A percentile compares a stretch with the other conserved stretches of the same genome.
phyloP scores from a whole-genome alignment of 1,139 yeast species.

The Suzukiozyma palmioleophila region DNA sequence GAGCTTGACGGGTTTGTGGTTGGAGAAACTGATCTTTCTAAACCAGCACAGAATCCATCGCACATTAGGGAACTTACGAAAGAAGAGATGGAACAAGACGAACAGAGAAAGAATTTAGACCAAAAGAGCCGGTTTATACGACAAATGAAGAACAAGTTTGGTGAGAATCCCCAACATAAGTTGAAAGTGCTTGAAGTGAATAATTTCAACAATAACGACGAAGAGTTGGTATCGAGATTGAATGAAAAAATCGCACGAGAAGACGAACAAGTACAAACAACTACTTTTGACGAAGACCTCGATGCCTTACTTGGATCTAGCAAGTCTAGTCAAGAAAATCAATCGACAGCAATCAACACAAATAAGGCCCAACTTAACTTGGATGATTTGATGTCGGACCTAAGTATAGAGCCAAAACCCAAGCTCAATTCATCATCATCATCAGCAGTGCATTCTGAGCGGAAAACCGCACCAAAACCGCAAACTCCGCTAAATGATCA shows the following conservation, averaged over 20 bases:
- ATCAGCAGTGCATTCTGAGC: background rate
- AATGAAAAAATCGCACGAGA: constrained; percentile 19
- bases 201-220: constrained; percentile 24
- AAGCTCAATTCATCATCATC: too few relatives aligned
- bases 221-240: constrained; percentile 21
- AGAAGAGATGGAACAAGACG: constrained; percentile 26
- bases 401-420: background rate
- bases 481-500: constrained; percentile 3
- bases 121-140: constrained; percentile 25
- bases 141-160: constrained; percentile 29
- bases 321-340: background rate
- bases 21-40: constrained; percentile 22
- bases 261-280: constrained; percentile 4
- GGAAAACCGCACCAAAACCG: background rate
- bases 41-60: constrained; percentile 4
- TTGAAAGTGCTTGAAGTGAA: constrained; percentile 35
- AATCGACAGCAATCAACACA: background rate
- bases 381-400: background rate
- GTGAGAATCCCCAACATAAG: constrained; percentile 4
- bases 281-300: constrained; percentile 7
- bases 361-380: background rate
- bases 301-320: constrained; percentile 8
- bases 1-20: constrained; percentile 36
- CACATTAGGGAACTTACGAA: constrained; percentile 18
- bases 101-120: constrained; percentile 19